Percentiles rank a stretch among this genome's conserved stretches.
phyloP scores from a whole-genome alignment of 306 rosid genomes.

The Corylus avellana region DNA sequence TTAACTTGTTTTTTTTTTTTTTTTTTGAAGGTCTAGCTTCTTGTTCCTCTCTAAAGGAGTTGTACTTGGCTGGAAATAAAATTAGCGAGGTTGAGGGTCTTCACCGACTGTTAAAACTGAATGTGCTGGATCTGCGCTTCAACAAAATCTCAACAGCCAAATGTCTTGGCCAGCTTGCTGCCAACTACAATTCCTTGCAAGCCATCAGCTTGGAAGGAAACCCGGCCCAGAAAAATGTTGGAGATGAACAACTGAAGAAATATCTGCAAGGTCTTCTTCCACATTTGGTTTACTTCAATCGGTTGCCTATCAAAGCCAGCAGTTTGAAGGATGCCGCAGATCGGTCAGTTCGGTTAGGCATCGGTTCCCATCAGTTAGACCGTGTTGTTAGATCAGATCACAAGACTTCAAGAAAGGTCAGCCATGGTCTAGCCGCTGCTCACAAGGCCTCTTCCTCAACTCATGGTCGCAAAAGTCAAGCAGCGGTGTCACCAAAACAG shows the following conservation, averaged over 20 bases:
- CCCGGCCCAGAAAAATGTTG: conserved; percentile 93
- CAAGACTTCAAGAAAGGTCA: conserved; percentile 56
- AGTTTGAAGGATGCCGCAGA: conserved; percentile 65
- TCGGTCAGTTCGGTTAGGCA: conserved; percentile 66
- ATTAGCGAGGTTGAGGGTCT: conserved; percentile 97
- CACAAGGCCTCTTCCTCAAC: conserved; percentile 47
- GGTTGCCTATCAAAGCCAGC: conserved; percentile 60
- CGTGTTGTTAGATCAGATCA: conserved; percentile 70
- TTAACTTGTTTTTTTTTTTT: conserved; percentile 9
- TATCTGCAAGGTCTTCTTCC: conserved; percentile 90
- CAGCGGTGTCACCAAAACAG: conserved; percentile 37
- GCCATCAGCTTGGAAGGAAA: conserved; percentile 92
- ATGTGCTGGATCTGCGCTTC: conserved; percentile 76
- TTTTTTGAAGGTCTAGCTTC: conserved; percentile 75
- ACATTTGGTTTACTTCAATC: conserved; percentile 73
- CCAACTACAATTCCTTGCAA: conserved; percentile 82
- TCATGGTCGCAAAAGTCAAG: conserved; percentile 46
- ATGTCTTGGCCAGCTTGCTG: conserved; percentile 95
- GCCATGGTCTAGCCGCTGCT: conserved; percentile 40
- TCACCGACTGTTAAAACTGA: conserved; percentile 86
- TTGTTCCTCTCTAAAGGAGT: conserved; percentile 84
- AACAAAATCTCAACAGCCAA: conserved; percentile 92
- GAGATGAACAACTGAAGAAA: conserved; percentile 91
- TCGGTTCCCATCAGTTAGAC: conserved; percentile 66
- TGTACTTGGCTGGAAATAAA: conserved; percentile 93